A percentile compares a stretch with the other conserved stretches of the same genome.
These are phyloP conservation scores for Secale cereale DNA, from an alignment of 176 grass and related monocot species.

Conservation along the genomic window DNA sequence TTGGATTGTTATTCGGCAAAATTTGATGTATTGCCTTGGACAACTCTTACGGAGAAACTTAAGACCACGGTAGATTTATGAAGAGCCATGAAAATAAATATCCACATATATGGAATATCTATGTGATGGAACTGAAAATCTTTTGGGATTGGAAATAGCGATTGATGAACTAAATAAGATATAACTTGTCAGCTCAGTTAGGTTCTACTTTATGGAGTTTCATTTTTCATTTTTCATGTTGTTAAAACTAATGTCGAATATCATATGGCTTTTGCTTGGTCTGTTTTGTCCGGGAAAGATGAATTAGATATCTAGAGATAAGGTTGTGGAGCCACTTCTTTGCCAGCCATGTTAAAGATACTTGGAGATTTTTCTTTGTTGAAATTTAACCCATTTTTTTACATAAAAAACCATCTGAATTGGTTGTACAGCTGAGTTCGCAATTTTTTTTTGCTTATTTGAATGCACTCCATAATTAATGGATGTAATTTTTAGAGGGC, in stretches of 20 bases:
- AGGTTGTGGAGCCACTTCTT: no score
- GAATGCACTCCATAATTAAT: no score
- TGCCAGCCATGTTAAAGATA: no score
- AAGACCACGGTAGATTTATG: slow-evolving; percentile 44
- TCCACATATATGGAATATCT: slow-evolving; percentile 56
- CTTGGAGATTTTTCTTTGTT: no score
- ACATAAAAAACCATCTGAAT: no score
- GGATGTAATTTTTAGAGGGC: no score
- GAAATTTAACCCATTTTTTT: no score
- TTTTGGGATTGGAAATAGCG: slow-evolving; percentile 48
- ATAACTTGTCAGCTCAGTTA: slow-evolving; percentile 14
- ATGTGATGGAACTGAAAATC: slow-evolving; percentile 36
- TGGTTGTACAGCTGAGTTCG: no score
- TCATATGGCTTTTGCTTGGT: no score
- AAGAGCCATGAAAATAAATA: slow-evolving; percentile 59
- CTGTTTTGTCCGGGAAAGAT: no score
- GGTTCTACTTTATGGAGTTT: slow-evolving; percentile 1
- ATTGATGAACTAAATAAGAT: slow-evolving; percentile 60
- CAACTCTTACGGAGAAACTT: slow-evolving; percentile 59
- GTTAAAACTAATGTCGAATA: background rate
- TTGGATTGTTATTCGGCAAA: background rate
- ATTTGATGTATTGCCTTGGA: background rate
- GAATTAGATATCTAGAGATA: no score
- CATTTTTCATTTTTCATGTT: background rate
- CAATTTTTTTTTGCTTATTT: no score